Percentiles rank a stretch among this genome's conserved stretches.
Evolutionary conservation across 2,329 filamentous ascomycete species (phyloP).

Genomic region (Lasiodiplodia sp.): DNA sequence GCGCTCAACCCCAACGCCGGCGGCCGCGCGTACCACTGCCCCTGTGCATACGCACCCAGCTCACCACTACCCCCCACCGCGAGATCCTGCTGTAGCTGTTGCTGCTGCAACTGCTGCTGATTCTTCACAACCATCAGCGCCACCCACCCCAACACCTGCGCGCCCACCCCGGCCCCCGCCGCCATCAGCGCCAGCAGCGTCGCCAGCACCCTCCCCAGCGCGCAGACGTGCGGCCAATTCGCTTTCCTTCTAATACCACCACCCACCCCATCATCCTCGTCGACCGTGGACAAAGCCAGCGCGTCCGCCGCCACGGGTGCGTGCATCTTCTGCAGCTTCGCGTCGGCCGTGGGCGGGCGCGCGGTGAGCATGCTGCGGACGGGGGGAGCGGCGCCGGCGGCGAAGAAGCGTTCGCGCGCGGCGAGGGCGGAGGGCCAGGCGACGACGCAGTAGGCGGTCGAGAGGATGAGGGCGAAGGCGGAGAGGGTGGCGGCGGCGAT

Average conservation of each 20-base stretch:
- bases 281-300: background rate
- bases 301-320: background rate
- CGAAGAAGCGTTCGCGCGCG: background rate
- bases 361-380: background rate
- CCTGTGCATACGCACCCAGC: background rate
- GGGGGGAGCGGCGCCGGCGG: background rate
- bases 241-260: too few species aligned
- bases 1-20: conserved; percentile 13
- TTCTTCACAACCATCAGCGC: background rate
- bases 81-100: too few species aligned
- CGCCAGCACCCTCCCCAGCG: conserved; percentile 8
- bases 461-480: conserved; percentile 8
- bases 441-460: background rate
- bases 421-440: conserved; percentile 11
- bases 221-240: conserved; percentile 2
- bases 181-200: conserved; percentile 15
- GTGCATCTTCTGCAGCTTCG: conserved; percentile 24
- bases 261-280: background rate
- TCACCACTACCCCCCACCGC: background rate
- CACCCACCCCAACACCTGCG: conserved; percentile 10
- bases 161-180: background rate
- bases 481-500: background rate
- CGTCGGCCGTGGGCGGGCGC: conserved; percentile 16
- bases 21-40: background rate
- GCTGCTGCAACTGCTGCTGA: background rate